A percentile compares a stretch with the other conserved stretches of the same genome.
Evolutionary conservation across 1,284 basidiomycete species (phyloP).

Genomic region (Omphalotus olearius): DNA sequence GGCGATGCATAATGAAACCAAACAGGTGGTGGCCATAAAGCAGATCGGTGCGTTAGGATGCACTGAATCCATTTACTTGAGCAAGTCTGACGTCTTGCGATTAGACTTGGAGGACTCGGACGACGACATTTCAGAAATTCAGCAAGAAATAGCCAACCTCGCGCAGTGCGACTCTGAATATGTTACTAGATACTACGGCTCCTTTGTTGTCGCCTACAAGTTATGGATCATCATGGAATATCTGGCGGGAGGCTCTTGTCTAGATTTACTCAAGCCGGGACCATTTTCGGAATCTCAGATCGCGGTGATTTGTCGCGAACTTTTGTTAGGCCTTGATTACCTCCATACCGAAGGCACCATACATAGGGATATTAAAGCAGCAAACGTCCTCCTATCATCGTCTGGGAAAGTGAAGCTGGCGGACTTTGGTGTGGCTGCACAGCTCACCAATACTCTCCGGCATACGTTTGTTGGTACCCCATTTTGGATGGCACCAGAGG

Average conservation of each 20-base stretch:
- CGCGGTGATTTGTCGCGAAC: constrained; percentile 90
- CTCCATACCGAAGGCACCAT: constrained; percentile 94
- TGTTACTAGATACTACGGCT: constrained; percentile 95
- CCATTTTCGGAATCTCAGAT: constrained; percentile 90
- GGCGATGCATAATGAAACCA: constrained; percentile 90
- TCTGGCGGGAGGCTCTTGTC: constrained; percentile 95
- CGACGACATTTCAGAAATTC: constrained; percentile 95
- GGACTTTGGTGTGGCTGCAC: constrained; percentile 95
- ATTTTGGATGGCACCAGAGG: constrained; percentile 98
- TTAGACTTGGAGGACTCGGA: constrained; percentile 85
- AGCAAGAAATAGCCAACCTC: constrained; percentile 94
- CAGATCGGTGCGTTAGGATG: constrained; percentile 71
- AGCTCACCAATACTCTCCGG: constrained; percentile 82
- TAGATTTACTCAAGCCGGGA: constrained; percentile 91
- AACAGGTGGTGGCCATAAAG: constrained; percentile 95
- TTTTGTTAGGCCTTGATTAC: constrained; percentile 92
- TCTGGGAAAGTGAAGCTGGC: constrained; percentile 94
- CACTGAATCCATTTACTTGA: constrained; percentile 3
- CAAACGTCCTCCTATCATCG: constrained; percentile 89
- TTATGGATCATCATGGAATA: constrained; percentile 99
- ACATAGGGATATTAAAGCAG: constrained; percentile 98
- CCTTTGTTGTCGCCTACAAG: constrained; percentile 95
- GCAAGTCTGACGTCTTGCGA: neutral
- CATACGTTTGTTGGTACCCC: constrained; percentile 96
- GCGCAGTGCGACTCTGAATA: constrained; percentile 95